phyloP scores from a whole-genome alignment of 129 eudicot genomes.

The Dittrichia graveolens region DNA sequence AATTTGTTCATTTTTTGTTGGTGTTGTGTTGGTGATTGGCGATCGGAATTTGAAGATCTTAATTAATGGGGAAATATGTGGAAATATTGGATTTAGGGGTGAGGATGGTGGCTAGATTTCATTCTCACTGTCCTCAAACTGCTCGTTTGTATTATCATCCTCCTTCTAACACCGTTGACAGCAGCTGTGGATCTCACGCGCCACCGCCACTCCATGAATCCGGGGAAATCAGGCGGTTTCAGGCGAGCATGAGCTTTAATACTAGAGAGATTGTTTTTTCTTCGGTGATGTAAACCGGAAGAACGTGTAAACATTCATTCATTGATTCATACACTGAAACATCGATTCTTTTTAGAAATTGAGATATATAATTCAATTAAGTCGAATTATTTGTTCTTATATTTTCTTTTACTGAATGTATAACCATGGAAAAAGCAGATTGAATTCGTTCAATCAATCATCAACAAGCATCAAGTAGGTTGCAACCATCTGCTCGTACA shows the following conservation, averaged over 20 bases:
- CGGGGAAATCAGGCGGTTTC: conserved; percentile 16
- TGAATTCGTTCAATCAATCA: too few relatives aligned
- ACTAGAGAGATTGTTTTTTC: conserved; percentile 22
- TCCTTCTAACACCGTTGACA: conserved; percentile 23
- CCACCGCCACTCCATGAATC: background rate
- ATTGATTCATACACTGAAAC: background rate
- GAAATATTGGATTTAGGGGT: conserved; percentile 33
- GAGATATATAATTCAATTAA: too few relatives aligned
- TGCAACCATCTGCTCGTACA: too few relatives aligned
- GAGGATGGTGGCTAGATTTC: conserved; percentile 30
- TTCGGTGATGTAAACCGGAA: conserved; percentile 8
- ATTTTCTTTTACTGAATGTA: too few relatives aligned
- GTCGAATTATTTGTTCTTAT: too few relatives aligned
- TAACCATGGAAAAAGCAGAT: too few relatives aligned
- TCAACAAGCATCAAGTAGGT: too few relatives aligned
- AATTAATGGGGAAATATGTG: conserved; percentile 26
- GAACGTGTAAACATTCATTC: background rate
- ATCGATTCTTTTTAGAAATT: too few relatives aligned
- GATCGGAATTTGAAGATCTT: background rate
- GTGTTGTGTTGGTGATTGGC: background rate
- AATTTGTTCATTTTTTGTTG: background rate
- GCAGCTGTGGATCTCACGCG: conserved; percentile 12
- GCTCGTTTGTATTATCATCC: conserved; percentile 39
- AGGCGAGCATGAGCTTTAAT: conserved; percentile 28
- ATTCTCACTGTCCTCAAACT: conserved; percentile 39